A percentile compares a stretch with the other conserved stretches of the same genome.
Evolutionary conservation across 208 protist genomes (phyloP).

Genomic region (Angomonas deanei): DNA sequence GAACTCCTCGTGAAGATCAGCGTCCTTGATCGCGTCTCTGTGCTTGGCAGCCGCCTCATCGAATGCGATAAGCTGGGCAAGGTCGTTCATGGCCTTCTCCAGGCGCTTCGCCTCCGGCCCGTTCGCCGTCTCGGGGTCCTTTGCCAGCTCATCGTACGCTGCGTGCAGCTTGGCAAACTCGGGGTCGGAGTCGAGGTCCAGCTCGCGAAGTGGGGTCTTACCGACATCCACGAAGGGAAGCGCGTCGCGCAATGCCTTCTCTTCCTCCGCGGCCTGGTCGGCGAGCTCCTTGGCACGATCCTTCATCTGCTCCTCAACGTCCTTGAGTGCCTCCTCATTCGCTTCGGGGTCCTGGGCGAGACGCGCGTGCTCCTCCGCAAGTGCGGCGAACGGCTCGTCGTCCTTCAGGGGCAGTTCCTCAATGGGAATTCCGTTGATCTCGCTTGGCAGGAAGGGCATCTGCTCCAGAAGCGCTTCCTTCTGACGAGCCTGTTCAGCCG

Average conservation of each 20-base stretch:
- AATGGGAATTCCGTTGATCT: constrained; percentile 7
- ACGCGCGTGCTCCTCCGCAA: constrained; percentile 10
- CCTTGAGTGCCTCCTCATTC: neutral
- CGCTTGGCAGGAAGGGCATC: constrained; percentile 17
- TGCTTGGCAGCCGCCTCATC: too few relatives aligned
- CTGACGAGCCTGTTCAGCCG: constrained; percentile 9
- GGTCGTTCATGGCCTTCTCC: constrained; percentile 21
- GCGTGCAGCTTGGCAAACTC: constrained; percentile 21
- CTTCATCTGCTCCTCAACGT: constrained; percentile 8
- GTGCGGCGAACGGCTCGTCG: constrained; percentile 13
- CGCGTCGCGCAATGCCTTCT: constrained; percentile 15
- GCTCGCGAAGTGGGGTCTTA: constrained; percentile 18
- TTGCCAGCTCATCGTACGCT: constrained; percentile 26
- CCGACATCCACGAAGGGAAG: constrained; percentile 25
- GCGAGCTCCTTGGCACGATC: constrained; percentile 15
- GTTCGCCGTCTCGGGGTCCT: too few relatives aligned
- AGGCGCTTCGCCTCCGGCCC: constrained; percentile 17
- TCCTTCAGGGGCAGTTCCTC: constrained; percentile 7
- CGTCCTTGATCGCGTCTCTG: too few relatives aligned
- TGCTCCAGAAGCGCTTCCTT: constrained; percentile 12
- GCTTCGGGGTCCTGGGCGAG: neutral
- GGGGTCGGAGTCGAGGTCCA: constrained; percentile 22
- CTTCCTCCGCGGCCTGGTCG: constrained; percentile 10
- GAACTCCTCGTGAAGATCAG: too few relatives aligned
- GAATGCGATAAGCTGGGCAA: constrained; percentile 10